Evolutionary conservation across 495 filamentous ascomycete species (phyloP).

Genomic region (Podospora comata): DNA sequence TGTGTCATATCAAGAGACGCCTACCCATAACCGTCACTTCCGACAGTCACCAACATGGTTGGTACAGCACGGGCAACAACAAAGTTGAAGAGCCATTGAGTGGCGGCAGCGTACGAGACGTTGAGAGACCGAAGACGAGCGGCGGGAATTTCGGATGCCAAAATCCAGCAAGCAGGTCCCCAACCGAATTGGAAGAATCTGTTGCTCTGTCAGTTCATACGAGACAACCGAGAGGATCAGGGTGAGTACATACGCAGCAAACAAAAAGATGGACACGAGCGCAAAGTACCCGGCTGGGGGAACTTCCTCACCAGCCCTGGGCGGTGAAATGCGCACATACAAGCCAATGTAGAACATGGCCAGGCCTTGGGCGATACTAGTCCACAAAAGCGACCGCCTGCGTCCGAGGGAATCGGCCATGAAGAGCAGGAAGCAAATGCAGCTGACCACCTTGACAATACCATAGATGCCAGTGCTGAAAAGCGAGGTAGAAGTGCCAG

Average conservation of each 20-base stretch:
- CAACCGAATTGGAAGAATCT: conserved; percentile 74
- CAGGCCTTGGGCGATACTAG: conserved; percentile 65
- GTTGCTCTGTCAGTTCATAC: not conserved
- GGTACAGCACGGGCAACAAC: conserved; percentile 63
- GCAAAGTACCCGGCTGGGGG: conserved; percentile 57
- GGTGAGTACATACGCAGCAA: conserved; percentile 49
- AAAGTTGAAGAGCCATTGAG: conserved; percentile 70
- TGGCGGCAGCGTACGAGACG: conserved; percentile 66
- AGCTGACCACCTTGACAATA: conserved; percentile 45
- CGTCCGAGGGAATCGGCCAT: conserved; percentile 63
- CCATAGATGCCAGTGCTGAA: conserved; percentile 53
- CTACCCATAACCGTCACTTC: conserved; percentile 56
- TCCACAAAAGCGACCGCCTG: conserved; percentile 68
- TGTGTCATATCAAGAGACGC: not conserved
- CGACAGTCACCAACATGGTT: conserved; percentile 62
- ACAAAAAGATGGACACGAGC: conserved; percentile 68
- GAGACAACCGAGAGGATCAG: too few relatives aligned
- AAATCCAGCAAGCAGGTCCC: conserved; percentile 79
- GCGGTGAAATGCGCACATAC: conserved; percentile 70
- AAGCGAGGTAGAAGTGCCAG: conserved; percentile 42
- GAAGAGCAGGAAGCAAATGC: conserved; percentile 49
- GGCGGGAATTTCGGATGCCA: conserved; percentile 70
- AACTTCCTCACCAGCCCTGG: conserved; percentile 44
- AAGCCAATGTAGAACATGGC: conserved; percentile 78
- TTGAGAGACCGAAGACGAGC: conserved; percentile 68